These are phyloP conservation scores for Colletotrichum spaethianum DNA, from an alignment of 2,329 filamentous ascomycete genomes.

Conservation along the genomic window DNA sequence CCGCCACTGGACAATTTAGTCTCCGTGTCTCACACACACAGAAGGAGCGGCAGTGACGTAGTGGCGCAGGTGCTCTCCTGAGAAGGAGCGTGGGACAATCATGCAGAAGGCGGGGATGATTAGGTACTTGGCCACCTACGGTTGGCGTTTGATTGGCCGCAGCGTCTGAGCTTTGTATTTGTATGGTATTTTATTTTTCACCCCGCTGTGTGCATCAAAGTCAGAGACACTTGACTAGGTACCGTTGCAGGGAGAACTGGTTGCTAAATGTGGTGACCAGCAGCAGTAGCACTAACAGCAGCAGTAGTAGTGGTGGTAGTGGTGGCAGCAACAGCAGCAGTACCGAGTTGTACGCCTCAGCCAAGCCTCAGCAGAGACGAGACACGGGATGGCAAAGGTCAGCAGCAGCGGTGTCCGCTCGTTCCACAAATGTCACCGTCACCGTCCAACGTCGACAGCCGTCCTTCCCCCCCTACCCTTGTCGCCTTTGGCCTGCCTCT, in stretches of 20 bases:
- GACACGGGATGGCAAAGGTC: neutral
- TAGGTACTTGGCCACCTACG: slow-evolving; percentile 2
- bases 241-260: no score
- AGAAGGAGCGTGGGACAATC: slow-evolving; percentile 12
- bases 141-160: neutral
- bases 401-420: neutral
- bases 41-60: slow-evolving; percentile 17
- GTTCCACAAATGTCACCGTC: slow-evolving; percentile 5
- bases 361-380: no score
- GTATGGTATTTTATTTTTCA: neutral
- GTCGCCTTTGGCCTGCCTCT: neutral
- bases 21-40: slow-evolving; percentile 10
- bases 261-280: no score
- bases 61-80: neutral
- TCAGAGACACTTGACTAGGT: no score
- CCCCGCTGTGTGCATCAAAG: neutral
- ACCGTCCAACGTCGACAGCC: neutral
- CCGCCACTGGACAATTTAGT: neutral
- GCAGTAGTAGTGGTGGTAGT: no score
- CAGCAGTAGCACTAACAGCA: no score
- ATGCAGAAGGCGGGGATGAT: slow-evolving; percentile 27
- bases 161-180: neutral
- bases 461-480: neutral
- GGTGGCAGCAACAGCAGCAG: no score
- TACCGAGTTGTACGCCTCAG: no score